Conservation (phyloP, 257 asterid genomes). For the Paulownia fortunei region DNA sequence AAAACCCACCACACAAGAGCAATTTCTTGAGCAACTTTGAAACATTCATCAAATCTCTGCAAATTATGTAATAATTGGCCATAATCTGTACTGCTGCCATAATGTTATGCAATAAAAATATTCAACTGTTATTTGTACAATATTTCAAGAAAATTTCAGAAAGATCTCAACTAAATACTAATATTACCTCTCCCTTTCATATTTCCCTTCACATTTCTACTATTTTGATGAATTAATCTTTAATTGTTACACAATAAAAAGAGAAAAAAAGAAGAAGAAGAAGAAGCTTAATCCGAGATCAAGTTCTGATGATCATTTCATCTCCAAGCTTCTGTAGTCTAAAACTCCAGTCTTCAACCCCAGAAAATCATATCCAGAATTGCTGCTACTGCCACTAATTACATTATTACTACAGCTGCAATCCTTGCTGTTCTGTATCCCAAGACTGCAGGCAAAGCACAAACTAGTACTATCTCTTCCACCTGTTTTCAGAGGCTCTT, state of each 20-base stretch:
- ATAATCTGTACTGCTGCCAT: constrained; percentile 10
- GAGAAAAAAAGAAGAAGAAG: too few relatives aligned
- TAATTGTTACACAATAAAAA: constrained; percentile 22
- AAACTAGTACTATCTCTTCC: constrained; percentile 30
- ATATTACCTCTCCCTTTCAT: constrained; percentile 32
- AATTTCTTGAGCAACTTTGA: neutral
- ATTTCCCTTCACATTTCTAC: constrained; percentile 20
- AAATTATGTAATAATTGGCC: constrained; percentile 14
- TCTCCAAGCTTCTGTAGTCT: constrained; percentile 84
- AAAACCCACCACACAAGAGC: neutral
- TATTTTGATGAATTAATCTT: constrained; percentile 33
- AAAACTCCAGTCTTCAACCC: constrained; percentile 64
- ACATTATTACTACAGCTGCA: constrained; percentile 49
- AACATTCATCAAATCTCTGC: constrained; percentile 18
- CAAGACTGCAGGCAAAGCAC: constrained; percentile 80
- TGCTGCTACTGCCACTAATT: constrained; percentile 35
- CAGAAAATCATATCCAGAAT: constrained; percentile 61
- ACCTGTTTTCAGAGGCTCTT: constrained; percentile 35
- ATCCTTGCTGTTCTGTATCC: constrained; percentile 63
- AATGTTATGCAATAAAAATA: constrained; percentile 25
- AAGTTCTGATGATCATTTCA: constrained; percentile 41
- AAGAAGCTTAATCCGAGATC: neutral
- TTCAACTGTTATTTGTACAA: constrained; percentile 41
- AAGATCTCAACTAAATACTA: constrained; percentile 25
- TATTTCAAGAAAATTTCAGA: constrained; percentile 31